Base-by-base conservation (phyloP, 148 eudicot genomes). In the Vaccinium vitisidaea region DNA sequence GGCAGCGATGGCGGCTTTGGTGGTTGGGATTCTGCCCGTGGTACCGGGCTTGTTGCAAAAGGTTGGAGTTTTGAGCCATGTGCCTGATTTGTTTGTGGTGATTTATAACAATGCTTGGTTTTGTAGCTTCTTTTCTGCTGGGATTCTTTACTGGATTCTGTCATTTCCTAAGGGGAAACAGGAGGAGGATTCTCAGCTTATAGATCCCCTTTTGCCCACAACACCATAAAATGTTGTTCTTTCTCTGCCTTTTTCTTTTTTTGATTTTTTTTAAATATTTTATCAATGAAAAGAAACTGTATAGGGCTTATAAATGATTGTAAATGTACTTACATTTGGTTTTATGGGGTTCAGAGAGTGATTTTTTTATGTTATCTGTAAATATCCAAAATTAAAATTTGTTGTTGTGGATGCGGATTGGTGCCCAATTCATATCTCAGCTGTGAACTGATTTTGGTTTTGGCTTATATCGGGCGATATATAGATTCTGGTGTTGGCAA, bases 51-150 rank as follows among this genome's bases (percentile, higher is more conserved):
- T 97, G 48, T 83, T 97, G 85, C 84, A 92, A 58, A 95, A 93
- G 82, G 80, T 90, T 23, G 98, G 93, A 80, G 39, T 92, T 43
- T 59, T 95, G 71, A 85, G 79, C 52, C 80, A 86, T 0, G 88
- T 95, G 6, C 94, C 96, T 1, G 84, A 88, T 10, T 19, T 49
- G 30, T 89, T 91, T 75, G 43, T 59, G 52, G 85, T 85, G 10
- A 90, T 97, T 75, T 97, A 94, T 81, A 90, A 95, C 88, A 97
- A 94, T 90, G 99, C 98, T 79, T 97, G 99, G 99, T 97, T 97
- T 75, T 91, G 93, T 79, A 92, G 98, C 87, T 94, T 95, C 91
- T 93, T 94, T 82, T 53, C 85, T 67, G 91, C 99, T 58, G 99
- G 94, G 53, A 70, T 89, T 80, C 15, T 97, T 75, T 89, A 97